These are phyloP conservation scores for Chimonanthus salicifolius DNA, from an alignment of 164 flowering plant species.

Conservation along the genomic window DNA sequence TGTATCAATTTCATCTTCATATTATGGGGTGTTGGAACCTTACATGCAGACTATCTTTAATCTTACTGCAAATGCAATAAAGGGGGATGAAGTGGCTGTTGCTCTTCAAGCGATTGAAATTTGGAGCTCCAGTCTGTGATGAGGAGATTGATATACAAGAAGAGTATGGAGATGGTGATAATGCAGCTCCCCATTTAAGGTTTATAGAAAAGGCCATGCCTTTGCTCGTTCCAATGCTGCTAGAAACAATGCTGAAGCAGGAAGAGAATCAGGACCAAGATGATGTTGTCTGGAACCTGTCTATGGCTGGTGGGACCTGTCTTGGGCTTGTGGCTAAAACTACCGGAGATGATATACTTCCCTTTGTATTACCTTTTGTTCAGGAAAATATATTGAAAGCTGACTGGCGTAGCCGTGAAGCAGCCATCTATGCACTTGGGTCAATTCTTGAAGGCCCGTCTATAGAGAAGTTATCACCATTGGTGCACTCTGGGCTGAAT, in stretches of 20 bases:
- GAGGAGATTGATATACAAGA: slow-evolving; percentile 68
- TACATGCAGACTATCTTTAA: slow-evolving; percentile 70
- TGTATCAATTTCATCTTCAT: slow-evolving; percentile 69
- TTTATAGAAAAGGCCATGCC: slow-evolving; percentile 72
- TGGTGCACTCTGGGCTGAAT: slow-evolving; percentile 57
- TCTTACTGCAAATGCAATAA: slow-evolving; percentile 71
- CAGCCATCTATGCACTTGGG: slow-evolving; percentile 80
- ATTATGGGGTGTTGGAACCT: slow-evolving; percentile 66
- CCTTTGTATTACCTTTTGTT: slow-evolving; percentile 80
- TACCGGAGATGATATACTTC: slow-evolving; percentile 67
- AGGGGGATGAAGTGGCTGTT: slow-evolving; percentile 66
- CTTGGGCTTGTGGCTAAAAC: slow-evolving; percentile 73
- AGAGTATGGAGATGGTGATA: slow-evolving; percentile 38
- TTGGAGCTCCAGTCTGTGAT: slow-evolving; percentile 87
- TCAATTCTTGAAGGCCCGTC: slow-evolving; percentile 82
- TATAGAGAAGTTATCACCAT: slow-evolving; percentile 49
- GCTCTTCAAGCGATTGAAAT: slow-evolving; percentile 87
- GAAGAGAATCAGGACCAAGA: slow-evolving; percentile 89
- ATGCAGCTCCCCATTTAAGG: slow-evolving; percentile 33
- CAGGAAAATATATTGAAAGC: slow-evolving; percentile 56
- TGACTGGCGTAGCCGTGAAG: slow-evolving; percentile 77
- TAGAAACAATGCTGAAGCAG: slow-evolving; percentile 71
- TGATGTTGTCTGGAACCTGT: slow-evolving; percentile 67
- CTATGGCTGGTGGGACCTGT: slow-evolving; percentile 91
- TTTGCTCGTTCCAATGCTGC: slow-evolving; percentile 60